Evolutionary conservation across 2,329 filamentous ascomycete genomes (phyloP).

Genomic region (Venturia asperata): DNA sequence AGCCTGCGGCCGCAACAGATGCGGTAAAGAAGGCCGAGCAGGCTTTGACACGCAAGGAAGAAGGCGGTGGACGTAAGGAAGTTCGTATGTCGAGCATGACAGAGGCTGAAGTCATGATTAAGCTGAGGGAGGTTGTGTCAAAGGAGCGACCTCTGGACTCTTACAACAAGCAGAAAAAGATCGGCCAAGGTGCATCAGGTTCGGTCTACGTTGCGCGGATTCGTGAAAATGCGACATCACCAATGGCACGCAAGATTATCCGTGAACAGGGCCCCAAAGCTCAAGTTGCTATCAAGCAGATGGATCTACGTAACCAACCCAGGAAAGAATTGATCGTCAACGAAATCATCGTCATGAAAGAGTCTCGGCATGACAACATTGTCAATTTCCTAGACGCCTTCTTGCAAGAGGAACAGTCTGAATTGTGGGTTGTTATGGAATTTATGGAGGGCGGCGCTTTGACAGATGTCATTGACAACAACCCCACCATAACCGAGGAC

Average conservation of each 20-base stretch:
- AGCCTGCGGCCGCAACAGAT: slow-evolving; percentile 47
- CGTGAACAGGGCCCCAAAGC: slow-evolving; percentile 72
- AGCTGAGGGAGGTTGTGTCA: slow-evolving; percentile 86
- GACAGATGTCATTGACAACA: slow-evolving; percentile 98
- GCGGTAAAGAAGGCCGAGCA: slow-evolving; percentile 83
- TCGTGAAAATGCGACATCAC: slow-evolving; percentile 78
- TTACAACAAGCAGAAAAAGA: slow-evolving; percentile 99
- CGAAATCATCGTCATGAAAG: slow-evolving; percentile 99
- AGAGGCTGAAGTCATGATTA: slow-evolving; percentile 94
- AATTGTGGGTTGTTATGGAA: slow-evolving; percentile 99
- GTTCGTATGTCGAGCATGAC: slow-evolving; percentile 98
- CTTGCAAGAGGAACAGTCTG: slow-evolving; percentile 84
- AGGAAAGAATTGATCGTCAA: slow-evolving; percentile 98
- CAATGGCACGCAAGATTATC: slow-evolving; percentile 68
- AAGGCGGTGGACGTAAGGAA: slow-evolving; percentile 73
- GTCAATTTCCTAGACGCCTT: slow-evolving; percentile 98
- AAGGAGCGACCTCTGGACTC: slow-evolving; percentile 91
- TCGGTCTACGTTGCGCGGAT: slow-evolving; percentile 97
- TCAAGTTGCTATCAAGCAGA: slow-evolving; percentile 98
- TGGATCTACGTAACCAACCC: slow-evolving; percentile 96
- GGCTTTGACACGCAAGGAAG: slow-evolving; percentile 67
- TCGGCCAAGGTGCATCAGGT: slow-evolving; percentile 94
- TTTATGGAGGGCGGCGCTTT: slow-evolving; percentile 98
- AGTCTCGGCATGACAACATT: slow-evolving; percentile 96
- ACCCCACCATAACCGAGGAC: slow-evolving; percentile 84